Evolutionary conservation across 2,329 filamentous ascomycete genomes (phyloP).

Genomic region (Cladobotryum protrusum): DNA sequence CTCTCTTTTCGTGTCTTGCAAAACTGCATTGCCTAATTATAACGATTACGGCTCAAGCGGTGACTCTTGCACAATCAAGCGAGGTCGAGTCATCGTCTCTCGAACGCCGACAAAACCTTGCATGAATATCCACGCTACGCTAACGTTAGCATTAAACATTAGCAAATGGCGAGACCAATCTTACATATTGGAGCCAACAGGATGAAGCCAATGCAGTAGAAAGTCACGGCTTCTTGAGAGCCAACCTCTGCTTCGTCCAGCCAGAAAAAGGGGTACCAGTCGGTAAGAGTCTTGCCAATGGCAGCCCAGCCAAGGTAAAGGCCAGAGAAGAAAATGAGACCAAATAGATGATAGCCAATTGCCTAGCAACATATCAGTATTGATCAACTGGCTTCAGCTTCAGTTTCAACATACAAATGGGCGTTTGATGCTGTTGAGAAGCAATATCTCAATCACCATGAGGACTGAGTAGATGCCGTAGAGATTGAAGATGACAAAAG

Average conservation of each 20-base stretch:
- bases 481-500: constrained; percentile 42
- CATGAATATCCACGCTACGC: constrained; percentile 41
- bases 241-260: constrained; percentile 40
- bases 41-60: constrained; percentile 1
- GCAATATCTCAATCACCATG: constrained; percentile 39
- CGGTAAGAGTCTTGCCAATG: constrained; percentile 41
- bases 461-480: constrained; percentile 38
- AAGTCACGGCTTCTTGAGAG: constrained; percentile 37
- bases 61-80: constrained; percentile 3
- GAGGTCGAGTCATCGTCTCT: constrained; percentile 32
- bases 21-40: too few relatives aligned
- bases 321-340: constrained; percentile 34
- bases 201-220: constrained; percentile 40
- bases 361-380: constrained; percentile 30
- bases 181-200: constrained; percentile 39
- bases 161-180: constrained; percentile 17
- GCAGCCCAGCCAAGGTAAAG: constrained; percentile 46
- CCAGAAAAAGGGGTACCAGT: constrained; percentile 45
- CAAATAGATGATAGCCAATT: constrained; percentile 37
- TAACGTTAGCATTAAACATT: constrained; percentile 14
- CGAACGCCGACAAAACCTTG: constrained; percentile 45
- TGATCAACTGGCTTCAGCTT: neutral
- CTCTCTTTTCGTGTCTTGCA: too few relatives aligned
- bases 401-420: constrained; percentile 35
- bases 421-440: constrained; percentile 49